Conservation (phyloP, 805 yeast genomes). For the Kodamaea hsintzibuensis region DNA sequence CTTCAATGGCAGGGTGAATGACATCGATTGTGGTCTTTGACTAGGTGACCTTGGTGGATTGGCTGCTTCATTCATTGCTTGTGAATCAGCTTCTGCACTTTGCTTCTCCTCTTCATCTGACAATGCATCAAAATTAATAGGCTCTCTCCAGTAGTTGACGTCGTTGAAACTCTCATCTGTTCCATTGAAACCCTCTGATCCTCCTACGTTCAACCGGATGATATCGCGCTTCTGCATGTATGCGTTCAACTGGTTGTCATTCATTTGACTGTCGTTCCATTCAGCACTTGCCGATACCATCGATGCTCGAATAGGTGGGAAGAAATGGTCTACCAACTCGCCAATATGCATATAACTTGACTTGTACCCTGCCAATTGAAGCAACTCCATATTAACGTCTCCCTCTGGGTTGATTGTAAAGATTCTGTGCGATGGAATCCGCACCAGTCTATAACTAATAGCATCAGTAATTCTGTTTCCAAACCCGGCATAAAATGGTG, state of each 20-base stretch:
- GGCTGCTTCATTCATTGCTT: neutral
- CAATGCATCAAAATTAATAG: constrained; percentile 63
- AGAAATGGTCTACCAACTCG: constrained; percentile 94
- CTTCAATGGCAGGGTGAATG: constrained; percentile 43
- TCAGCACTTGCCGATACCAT: constrained; percentile 13
- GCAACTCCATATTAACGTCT: constrained; percentile 94
- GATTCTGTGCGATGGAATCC: constrained; percentile 89
- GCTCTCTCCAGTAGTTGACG: constrained; percentile 90
- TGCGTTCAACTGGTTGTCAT: constrained; percentile 35
- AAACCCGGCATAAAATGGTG: constrained; percentile 96
- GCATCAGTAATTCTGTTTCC: constrained; percentile 98
- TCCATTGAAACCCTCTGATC: constrained; percentile 36
- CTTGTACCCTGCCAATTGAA: constrained; percentile 90
- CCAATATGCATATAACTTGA: constrained; percentile 87
- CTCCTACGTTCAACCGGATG: constrained; percentile 21
- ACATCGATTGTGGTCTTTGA: constrained; percentile 35
- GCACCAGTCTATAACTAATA: constrained; percentile 87
- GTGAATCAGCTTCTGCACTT: neutral
- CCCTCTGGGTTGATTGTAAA: constrained; percentile 96
- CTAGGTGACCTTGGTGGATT: constrained; percentile 18
- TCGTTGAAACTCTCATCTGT: constrained; percentile 74
- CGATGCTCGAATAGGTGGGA: constrained; percentile 67
- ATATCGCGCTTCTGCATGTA: constrained; percentile 26
- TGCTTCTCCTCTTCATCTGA: constrained; percentile 30
- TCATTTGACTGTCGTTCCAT: constrained; percentile 31